A percentile compares a stretch with the other conserved stretches of the same genome.
phyloP scores from a whole-genome alignment of 441 rosid species.

The Pelargonium myrrhifolium region DNA sequence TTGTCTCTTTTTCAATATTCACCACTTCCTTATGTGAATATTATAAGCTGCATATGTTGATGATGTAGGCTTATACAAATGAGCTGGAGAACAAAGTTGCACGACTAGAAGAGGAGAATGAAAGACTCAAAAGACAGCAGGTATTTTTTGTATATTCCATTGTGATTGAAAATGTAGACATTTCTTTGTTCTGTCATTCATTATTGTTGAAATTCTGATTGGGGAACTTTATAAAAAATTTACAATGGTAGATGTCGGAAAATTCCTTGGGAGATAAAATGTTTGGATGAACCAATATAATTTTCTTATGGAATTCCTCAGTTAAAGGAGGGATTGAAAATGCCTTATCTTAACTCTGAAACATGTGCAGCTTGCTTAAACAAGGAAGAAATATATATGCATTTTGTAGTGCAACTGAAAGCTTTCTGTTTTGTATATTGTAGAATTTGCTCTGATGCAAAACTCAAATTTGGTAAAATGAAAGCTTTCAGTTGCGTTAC shows the following conservation, averaged over 20 bases:
- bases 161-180: not conserved
- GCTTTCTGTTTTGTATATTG: not conserved
- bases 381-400: not conserved
- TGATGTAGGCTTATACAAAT: slow-evolving; percentile 22
- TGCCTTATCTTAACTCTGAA: not conserved
- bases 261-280: not conserved
- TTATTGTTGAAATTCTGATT: not conserved
- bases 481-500: not conserved
- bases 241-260: not conserved
- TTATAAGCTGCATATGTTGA: not conserved
- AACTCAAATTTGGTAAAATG: not conserved
- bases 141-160: slow-evolving; percentile 13
- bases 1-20: not conserved
- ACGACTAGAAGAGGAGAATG: slow-evolving; percentile 26
- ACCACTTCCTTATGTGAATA: not conserved
- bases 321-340: not conserved
- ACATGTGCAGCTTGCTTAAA: not conserved
- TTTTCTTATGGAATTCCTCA: not conserved
- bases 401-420: not conserved
- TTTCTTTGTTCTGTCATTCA: not conserved
- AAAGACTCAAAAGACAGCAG: slow-evolving; percentile 21
- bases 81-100: slow-evolving; percentile 27
- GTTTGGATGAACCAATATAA: not conserved
- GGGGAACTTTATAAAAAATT: not conserved
- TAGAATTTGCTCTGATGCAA: not conserved